phyloP scores from a whole-genome alignment of 306 rosid genomes.

The Glycine latifolia region DNA sequence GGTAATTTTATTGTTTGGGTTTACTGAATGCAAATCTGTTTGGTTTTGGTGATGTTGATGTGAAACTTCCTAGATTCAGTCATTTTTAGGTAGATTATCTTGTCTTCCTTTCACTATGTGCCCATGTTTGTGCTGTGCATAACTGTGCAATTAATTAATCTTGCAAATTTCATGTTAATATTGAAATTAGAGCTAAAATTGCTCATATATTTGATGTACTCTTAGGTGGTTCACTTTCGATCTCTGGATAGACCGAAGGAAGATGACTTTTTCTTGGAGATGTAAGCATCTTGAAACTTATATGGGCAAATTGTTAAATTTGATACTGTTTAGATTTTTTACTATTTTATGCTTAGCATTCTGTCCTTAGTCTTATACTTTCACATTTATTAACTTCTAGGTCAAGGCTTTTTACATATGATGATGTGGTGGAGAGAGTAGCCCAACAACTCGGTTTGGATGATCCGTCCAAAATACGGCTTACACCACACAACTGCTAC shows the following conservation, averaged over 20 bases:
- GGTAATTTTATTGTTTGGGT: slow-evolving; percentile 52
- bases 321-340: slow-evolving; percentile 2
- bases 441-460: slow-evolving; percentile 84
- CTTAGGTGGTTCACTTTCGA: slow-evolving; percentile 85
- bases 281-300: slow-evolving; percentile 59
- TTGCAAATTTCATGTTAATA: slow-evolving; percentile 18
- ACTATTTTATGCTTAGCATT: slow-evolving; percentile 16
- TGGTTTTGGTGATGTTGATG: slow-evolving; percentile 1
- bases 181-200: slow-evolving; percentile 35
- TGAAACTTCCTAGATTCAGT: not conserved
- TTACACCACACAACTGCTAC: slow-evolving; percentile 87
- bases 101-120: not conserved
- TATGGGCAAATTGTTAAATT: slow-evolving; percentile 6
- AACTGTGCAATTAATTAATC: slow-evolving; percentile 3
- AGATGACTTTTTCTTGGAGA: slow-evolving; percentile 77
- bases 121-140: not conserved
- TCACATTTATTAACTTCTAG: slow-evolving; percentile 45
- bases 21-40: slow-evolving; percentile 28
- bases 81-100: not conserved
- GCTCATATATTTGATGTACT: slow-evolving; percentile 37
- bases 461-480: slow-evolving; percentile 82
- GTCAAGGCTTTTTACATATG: slow-evolving; percentile 82
- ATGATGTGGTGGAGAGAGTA: slow-evolving; percentile 82
- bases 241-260: slow-evolving; percentile 85
- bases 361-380: slow-evolving; percentile 31